Evolutionary conservation across 2,329 filamentous ascomycete genomes (phyloP), one percentile per base, ranked within the genome.

Genomic region (Phialocephala subalpina): DNA sequence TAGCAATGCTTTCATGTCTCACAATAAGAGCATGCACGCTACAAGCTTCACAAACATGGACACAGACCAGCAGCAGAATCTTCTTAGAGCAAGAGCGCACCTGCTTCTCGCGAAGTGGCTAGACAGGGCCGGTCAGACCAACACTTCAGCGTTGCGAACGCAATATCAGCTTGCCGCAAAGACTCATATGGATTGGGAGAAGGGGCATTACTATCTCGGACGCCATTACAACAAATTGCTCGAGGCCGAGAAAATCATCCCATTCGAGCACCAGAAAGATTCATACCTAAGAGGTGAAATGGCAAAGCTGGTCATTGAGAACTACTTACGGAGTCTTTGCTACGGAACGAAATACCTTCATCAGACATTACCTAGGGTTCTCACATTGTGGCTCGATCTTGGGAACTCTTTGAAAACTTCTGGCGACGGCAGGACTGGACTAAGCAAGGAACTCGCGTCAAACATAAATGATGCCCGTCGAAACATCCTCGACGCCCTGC

Each of bases 211-310:
- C 77, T 97, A 97, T 77, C 86, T 99, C 11, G 96, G 96, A 5
- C 93, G 95, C 56, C 94, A 98, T 79, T 99, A 99, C 84, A 97
- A 97, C 77, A 99, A 97, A 78, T 86, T 98, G 3, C 82, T 97
- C 2, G 95, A 98, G 73, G 92, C 93, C 0, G 94, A 98, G 77
- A 94, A 93, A 78, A 82, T 86, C 1, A 86, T 97, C 60, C 89
- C 91, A 42, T 83, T 87, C 20, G 87, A 90, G 33, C 94, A 94
- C 69, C 94, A 97, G 78, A 90, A 86, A 49, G 90, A 94, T 62
- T 84, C 87, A 66, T 94, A 89, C 73, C 80, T 96, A 63, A 92
- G 87, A 12, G 97, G 96, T 45, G 94, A 97, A 76, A 88, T 90
- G 22, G 90, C 93, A 1, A 94, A 94, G 75, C 85, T 97, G 18